Evolutionary conservation across 1,139 yeast genomes (phyloP).

Genomic region (Cylindricascospora bacillispora): DNA sequence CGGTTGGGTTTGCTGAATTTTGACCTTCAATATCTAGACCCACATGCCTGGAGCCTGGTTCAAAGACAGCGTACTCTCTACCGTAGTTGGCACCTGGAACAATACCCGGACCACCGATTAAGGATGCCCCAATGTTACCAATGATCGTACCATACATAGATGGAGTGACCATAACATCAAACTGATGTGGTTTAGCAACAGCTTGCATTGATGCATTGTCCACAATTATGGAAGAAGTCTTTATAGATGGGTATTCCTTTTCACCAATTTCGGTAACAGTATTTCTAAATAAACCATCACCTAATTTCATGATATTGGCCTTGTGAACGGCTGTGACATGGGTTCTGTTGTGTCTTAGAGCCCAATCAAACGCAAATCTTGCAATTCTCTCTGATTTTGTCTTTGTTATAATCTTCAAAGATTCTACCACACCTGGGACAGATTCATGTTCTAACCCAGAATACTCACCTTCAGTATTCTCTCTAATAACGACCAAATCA

Average conservation of each 20-base stretch:
- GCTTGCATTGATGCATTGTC: constrained; percentile 99
- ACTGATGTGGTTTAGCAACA: constrained; percentile 94
- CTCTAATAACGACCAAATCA: constrained; percentile 92
- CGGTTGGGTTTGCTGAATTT: constrained; percentile 96
- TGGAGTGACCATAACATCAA: constrained; percentile 94
- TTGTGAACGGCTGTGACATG: constrained; percentile 95
- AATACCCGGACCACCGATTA: constrained; percentile 97
- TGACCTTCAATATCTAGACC: constrained; percentile 93
- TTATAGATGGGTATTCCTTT: constrained; percentile 74
- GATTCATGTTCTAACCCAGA: constrained; percentile 97
- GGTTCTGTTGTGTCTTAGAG: constrained; percentile 82
- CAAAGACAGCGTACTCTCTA: constrained; percentile 94
- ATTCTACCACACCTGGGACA: constrained; percentile 95
- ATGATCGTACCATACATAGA: constrained; percentile 95
- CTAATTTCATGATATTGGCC: constrained; percentile 98
- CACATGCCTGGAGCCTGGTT: constrained; percentile 99
- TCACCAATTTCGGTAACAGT: constrained; percentile 82
- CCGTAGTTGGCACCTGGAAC: constrained; percentile 99
- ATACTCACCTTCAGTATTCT: constrained; percentile 96
- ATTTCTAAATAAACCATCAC: constrained; percentile 95
- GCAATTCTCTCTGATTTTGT: constrained; percentile 95
- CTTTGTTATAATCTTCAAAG: constrained; percentile 88
- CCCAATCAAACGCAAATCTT: constrained; percentile 93
- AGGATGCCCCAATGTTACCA: constrained; percentile 96
- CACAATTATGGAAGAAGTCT: constrained; percentile 86